Base-by-base conservation (phyloP, 2,329 filamentous ascomycete genomes). In the Fusarium decemcellulare region DNA sequence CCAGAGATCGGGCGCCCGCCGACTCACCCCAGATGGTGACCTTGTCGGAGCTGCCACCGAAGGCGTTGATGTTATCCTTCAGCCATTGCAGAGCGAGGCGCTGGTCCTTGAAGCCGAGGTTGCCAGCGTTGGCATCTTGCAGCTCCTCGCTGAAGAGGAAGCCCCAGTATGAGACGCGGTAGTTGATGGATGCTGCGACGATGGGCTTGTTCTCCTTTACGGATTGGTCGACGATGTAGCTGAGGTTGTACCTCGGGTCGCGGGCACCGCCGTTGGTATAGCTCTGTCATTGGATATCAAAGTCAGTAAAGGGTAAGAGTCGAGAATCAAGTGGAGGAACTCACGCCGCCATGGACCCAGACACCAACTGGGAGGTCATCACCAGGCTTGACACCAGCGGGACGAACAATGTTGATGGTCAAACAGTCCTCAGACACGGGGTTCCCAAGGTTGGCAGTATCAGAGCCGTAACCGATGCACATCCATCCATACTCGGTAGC, bases 171-270 rank as follows among this genome's bases (percentile, higher is more conserved):
- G 80, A 81, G 29, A 87, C 78, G 18, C 86, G 80, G 68, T 87
- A 87, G 70, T 87, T 86, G 63, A 88, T 78, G 6, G 80, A 82
- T 6, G 86, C 83, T 3, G 79, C 84, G 29, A 88, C 81, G 48
- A 88, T 83, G 0, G 84, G 85, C 65, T 83, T 84, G 58, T 79
- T 78, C 44, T 84, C 83, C 40, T 79, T 72, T 6, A 83, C 80
- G 0, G 83, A 82, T 48, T 85, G 83, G 11, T 82, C 76, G 12
- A 91, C 86, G 53, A 91, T 86, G 65, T 84, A 87, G 39, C 85
- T 87, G 61, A 90, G 81, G 73, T 91, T 91, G 74, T 91, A 92
- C 32, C 88, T 82, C 2, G 70, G 72, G 32, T 74, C 72, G 29
- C 64, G 63, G 3, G 68, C 68, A 40, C 73, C 73, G 15, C 73